Evolutionary conservation across 2,329 filamentous ascomycete genomes (phyloP).

Genomic region (Ophiosphaerella korrae): DNA sequence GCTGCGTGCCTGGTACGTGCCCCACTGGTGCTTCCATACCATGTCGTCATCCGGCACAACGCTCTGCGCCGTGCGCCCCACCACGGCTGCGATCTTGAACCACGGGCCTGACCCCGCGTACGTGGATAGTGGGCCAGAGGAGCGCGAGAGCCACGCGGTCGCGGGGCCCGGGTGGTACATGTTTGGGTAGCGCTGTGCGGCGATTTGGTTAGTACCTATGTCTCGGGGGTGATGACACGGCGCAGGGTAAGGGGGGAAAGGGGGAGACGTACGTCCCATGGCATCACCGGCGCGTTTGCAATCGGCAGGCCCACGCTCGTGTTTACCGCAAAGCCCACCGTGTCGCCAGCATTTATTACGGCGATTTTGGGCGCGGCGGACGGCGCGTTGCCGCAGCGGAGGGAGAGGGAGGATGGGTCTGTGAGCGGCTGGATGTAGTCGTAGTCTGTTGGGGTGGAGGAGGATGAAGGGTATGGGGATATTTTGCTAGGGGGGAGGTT

Average conservation of each 20-base stretch:
- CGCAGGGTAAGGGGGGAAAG: no score
- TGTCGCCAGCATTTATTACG: slow-evolving; percentile 14
- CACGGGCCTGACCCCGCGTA: slow-evolving; percentile 14
- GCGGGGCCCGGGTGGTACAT: slow-evolving; percentile 16
- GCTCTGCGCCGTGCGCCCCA: slow-evolving; percentile 11
- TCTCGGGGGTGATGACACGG: no score
- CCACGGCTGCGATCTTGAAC: slow-evolving; percentile 20
- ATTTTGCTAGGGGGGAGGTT: slow-evolving; percentile 5
- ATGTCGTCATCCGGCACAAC: slow-evolving; percentile 13
- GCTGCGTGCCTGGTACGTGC: slow-evolving; percentile 15
- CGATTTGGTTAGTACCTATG: no score
- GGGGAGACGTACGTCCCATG: slow-evolving; percentile 13
- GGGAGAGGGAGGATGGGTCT: slow-evolving; percentile 8
- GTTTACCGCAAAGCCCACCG: slow-evolving; percentile 19
- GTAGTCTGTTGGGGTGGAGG: slow-evolving; percentile 7
- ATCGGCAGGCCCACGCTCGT: slow-evolving; percentile 8
- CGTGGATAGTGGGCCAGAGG: not conserved
- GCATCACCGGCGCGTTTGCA: slow-evolving; percentile 7
- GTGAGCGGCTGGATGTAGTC: slow-evolving; percentile 12
- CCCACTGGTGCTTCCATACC: slow-evolving; percentile 21
- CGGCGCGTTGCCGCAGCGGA: slow-evolving; percentile 17
- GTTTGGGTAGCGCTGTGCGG: slow-evolving; percentile 8
- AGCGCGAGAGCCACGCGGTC: slow-evolving; percentile 10
- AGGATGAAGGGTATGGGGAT: slow-evolving; percentile 1
- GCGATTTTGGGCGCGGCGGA: slow-evolving; percentile 15